phyloP scores from a whole-genome alignment of 2,329 filamentous ascomycete species.

The Aspergillus sp. region DNA sequence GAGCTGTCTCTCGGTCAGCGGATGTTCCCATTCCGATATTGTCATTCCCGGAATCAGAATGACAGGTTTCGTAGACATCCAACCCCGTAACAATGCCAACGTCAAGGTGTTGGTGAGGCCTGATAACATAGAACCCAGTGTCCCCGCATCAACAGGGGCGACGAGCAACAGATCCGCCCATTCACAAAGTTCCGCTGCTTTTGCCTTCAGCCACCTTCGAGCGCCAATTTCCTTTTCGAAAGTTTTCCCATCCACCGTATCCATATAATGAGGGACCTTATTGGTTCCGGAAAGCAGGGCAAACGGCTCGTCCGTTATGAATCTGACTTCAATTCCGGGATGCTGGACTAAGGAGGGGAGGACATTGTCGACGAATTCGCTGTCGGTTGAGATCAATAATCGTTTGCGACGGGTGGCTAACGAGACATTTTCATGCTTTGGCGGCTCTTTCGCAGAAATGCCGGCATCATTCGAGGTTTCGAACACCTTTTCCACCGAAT shows the following conservation, averaged over 20 bases:
- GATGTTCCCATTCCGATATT: slow-evolving; percentile 83
- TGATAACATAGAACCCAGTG: slow-evolving; percentile 81
- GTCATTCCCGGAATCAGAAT: slow-evolving; percentile 88
- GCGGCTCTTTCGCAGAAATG: neutral
- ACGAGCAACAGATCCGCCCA: slow-evolving; percentile 88
- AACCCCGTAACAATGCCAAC: slow-evolving; percentile 77
- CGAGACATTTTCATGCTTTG: slow-evolving; percentile 3
- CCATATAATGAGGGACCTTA: slow-evolving; percentile 42
- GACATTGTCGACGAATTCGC: slow-evolving; percentile 39
- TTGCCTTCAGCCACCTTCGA: slow-evolving; percentile 42
- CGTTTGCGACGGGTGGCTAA: slow-evolving; percentile 18
- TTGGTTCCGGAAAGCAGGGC: slow-evolving; percentile 37
- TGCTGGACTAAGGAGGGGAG: slow-evolving; percentile 40
- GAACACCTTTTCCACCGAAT: slow-evolving; percentile 16
- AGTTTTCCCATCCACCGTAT: slow-evolving; percentile 39
- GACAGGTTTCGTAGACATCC: slow-evolving; percentile 83
- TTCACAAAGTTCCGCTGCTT: slow-evolving; percentile 64
- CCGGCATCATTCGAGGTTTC: slow-evolving; percentile 13
- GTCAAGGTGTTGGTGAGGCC: slow-evolving; percentile 80
- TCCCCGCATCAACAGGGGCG: slow-evolving; percentile 80
- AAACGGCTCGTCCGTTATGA: slow-evolving; percentile 42
- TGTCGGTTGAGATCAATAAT: slow-evolving; percentile 32
- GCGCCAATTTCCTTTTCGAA: slow-evolving; percentile 39
- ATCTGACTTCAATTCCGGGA: slow-evolving; percentile 40
- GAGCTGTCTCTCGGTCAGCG: slow-evolving; percentile 82